Conservation (phyloP, 164 flowering plant species). For the Vitis rupestris region DNA sequence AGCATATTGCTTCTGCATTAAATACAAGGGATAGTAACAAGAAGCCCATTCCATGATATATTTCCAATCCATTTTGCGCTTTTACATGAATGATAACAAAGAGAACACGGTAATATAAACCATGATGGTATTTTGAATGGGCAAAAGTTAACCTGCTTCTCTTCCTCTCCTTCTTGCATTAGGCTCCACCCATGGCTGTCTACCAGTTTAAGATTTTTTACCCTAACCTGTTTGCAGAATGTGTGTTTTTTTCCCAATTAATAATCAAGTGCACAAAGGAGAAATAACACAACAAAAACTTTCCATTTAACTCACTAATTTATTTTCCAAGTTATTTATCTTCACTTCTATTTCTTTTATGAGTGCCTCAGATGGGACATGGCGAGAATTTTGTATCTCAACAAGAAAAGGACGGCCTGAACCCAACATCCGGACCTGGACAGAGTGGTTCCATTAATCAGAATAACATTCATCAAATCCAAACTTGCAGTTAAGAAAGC, state of each 20-base stretch:
- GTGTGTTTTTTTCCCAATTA: not conserved
- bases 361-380: slow-evolving; percentile 45
- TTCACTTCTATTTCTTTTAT: slow-evolving; percentile 51
- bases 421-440: slow-evolving; percentile 96
- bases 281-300: not conserved
- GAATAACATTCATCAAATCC: slow-evolving; percentile 7
- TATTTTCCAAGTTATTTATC: slow-evolving; percentile 56
- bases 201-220: slow-evolving; percentile 66
- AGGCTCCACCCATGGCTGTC: slow-evolving; percentile 74
- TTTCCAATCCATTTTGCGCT: not conserved
- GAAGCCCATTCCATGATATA: not conserved
- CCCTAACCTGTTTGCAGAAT: slow-evolving; percentile 50
- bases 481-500: slow-evolving; percentile 11
- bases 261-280: not conserved
- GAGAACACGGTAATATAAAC: not conserved
- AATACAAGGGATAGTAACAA: not conserved
- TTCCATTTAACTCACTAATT: slow-evolving; percentile 54
- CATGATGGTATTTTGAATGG: not conserved
- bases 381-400: slow-evolving; percentile 88
- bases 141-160: slow-evolving; percentile 70
- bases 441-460: slow-evolving; percentile 10
- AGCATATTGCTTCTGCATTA: slow-evolving; percentile 88
- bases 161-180: slow-evolving; percentile 99
- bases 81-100: not conserved
- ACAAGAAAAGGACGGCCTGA: slow-evolving; percentile 92